Evolutionary conservation across 495 filamentous ascomycete genomes (phyloP).

Genomic region (Parmelia sp.): DNA sequence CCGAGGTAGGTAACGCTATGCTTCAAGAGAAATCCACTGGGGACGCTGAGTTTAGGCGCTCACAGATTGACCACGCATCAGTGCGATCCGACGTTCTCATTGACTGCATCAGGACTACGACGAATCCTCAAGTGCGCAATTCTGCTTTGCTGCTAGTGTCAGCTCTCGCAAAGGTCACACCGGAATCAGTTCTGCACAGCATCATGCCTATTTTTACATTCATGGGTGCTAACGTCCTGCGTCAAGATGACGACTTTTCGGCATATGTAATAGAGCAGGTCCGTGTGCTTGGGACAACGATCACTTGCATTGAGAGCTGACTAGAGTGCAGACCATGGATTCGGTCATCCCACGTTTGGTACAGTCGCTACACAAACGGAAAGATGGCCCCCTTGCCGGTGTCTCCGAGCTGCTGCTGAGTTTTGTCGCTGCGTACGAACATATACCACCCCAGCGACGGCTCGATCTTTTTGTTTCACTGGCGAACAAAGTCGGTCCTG

Average conservation of each 20-base stretch:
- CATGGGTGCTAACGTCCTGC: conserved; percentile 81
- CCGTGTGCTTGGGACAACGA: not conserved
- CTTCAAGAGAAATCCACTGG: not conserved
- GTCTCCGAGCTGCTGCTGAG: conserved; percentile 81
- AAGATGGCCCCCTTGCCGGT: conserved; percentile 67
- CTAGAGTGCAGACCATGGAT: conserved; percentile 60
- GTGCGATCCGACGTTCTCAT: conserved; percentile 84
- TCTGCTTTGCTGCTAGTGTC: conserved; percentile 83
- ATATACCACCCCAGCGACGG: conserved; percentile 80
- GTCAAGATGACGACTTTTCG: conserved; percentile 91
- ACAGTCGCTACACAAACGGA: conserved; percentile 70
- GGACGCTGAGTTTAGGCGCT: conserved; percentile 31
- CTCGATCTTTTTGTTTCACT: conserved; percentile 73
- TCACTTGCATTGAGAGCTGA: not conserved
- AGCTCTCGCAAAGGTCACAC: conserved; percentile 70
- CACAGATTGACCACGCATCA: conserved; percentile 63
- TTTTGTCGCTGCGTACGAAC: conserved; percentile 90
- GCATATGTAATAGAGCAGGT: conserved; percentile 77
- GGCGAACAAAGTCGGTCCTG: conserved; percentile 68
- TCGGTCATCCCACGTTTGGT: conserved; percentile 89
- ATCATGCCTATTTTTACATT: conserved; percentile 99
- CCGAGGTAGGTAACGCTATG: conserved; percentile 41
- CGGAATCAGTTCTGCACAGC: conserved; percentile 84
- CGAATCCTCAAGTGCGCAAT: conserved; percentile 87
- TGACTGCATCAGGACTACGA: conserved; percentile 80